Conservation (phyloP, 257 asterid genomes). For the Galeopsis tetrahit region DNA sequence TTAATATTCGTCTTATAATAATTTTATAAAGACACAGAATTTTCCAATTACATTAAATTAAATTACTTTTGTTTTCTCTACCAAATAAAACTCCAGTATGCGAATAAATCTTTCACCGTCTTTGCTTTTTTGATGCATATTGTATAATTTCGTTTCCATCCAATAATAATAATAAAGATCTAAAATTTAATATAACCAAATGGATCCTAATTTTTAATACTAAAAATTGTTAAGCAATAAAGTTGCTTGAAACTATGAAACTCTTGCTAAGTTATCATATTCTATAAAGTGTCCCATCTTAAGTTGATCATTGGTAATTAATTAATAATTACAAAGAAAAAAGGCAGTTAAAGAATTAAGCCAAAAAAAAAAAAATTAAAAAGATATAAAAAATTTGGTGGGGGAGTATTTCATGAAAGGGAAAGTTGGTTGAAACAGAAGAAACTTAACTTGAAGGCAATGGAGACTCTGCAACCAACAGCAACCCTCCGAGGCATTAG, state of each 20-base stretch:
- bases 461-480: constrained; percentile 93
- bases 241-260: constrained; percentile 1
- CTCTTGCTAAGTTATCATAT: constrained; percentile 19
- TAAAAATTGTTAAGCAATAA: not conserved
- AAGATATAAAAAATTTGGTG: constrained; percentile 28
- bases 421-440: constrained; percentile 43
- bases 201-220: not conserved
- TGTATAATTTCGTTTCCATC: not conserved
- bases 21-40: not conserved
- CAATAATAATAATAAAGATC: not conserved
- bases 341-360: constrained; percentile 22
- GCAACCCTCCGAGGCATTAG: constrained; percentile 48
- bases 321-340: constrained; percentile 16
- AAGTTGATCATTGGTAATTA: constrained; percentile 25
- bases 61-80: not conserved
- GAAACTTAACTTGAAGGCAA: constrained; percentile 81
- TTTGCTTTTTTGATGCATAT: no score
- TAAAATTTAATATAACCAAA: constrained; percentile 2
- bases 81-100: not conserved
- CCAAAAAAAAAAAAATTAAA: not conserved
- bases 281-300: constrained; percentile 3
- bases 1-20: no score
- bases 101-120: not conserved
- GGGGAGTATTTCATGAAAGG: constrained; percentile 31
- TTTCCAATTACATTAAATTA: not conserved